phyloP scores from a whole-genome alignment of 2,329 filamentous ascomycete genomes.

The Botrytis medusae region DNA sequence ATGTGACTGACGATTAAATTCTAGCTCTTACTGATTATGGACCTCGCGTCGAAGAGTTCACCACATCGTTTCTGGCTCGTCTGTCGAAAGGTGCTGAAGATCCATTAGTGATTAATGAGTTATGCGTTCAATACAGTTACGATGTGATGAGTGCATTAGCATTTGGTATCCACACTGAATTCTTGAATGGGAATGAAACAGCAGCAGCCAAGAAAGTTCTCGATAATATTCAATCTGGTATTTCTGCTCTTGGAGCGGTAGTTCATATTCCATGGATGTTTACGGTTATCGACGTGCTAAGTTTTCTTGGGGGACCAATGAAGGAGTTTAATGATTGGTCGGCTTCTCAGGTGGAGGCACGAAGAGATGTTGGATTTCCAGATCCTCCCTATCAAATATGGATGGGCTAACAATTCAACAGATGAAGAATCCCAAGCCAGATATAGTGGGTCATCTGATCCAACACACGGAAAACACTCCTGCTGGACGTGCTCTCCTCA shows the following conservation, averaged over 20 bases:
- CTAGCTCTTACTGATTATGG: conserved; percentile 4
- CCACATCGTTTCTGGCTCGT: not conserved
- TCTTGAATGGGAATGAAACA: conserved; percentile 1
- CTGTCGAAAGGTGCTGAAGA: conserved; percentile 5
- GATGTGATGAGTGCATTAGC: conserved; percentile 36
- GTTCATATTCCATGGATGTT: conserved; percentile 8
- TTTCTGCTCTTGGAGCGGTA: not conserved
- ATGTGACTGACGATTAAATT: not conserved
- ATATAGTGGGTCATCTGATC: conserved; percentile 28
- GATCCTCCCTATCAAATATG: too few species aligned
- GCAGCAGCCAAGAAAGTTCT: not conserved
- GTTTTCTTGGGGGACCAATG: conserved; percentile 18
- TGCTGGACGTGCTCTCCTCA: conserved; percentile 18
- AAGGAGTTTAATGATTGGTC: conserved; percentile 25
- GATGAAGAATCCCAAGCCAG: conserved; percentile 23
- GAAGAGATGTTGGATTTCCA: conserved; percentile 23
- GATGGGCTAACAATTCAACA: not conserved
- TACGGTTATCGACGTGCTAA: conserved; percentile 19
- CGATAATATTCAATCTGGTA: not conserved
- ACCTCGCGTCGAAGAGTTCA: not conserved
- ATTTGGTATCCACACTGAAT: conserved; percentile 24
- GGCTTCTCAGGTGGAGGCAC: conserved; percentile 22
- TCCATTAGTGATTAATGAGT: conserved; percentile 31
- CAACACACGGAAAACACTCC: conserved; percentile 23
- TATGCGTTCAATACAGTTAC: conserved; percentile 31